Conservation (phyloP, 805 yeast genomes). For the Suhomyces canberraensis region DNA sequence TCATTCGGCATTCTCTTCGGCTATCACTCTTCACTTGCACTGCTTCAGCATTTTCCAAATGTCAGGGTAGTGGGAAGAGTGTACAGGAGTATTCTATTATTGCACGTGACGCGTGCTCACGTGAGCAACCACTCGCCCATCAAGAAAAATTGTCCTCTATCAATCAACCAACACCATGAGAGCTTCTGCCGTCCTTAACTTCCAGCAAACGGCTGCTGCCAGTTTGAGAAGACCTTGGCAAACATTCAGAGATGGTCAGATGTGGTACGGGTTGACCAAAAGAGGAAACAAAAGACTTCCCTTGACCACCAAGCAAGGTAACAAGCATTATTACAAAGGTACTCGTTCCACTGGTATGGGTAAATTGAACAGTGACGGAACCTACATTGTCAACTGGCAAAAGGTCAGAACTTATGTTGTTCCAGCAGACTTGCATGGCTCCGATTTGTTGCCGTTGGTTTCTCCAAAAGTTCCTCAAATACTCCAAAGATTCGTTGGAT, state of each 20-base stretch:
- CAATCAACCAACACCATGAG: slow-evolving; percentile 36
- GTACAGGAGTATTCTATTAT: too few species aligned
- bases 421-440: slow-evolving; percentile 47
- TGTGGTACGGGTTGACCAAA: slow-evolving; percentile 77
- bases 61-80: too few species aligned
- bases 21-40: too few species aligned
- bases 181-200: slow-evolving; percentile 43
- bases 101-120: too few species aligned
- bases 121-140: not conserved
- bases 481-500: slow-evolving; percentile 67
- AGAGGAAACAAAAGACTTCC: slow-evolving; percentile 81
- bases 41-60: too few species aligned
- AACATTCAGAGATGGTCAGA: slow-evolving; percentile 74
- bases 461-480: slow-evolving; percentile 71
- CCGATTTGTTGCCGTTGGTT: slow-evolving; percentile 68
- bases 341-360: slow-evolving; percentile 95
- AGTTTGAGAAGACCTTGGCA: slow-evolving; percentile 85
- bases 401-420: slow-evolving; percentile 89
- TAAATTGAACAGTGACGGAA: slow-evolving; percentile 66
- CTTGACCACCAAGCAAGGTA: slow-evolving; percentile 89
- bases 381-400: slow-evolving; percentile 73
- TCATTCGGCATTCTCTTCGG: too few species aligned
- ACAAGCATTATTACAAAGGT: slow-evolving; percentile 92
- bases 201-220: slow-evolving; percentile 33
- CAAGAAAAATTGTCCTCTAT: not conserved